Percentiles rank a stretch among this genome's conserved stretches.
Evolutionary conservation across 495 filamentous ascomycete species (phyloP).

Genomic region (Aspergillus egyptiacus): DNA sequence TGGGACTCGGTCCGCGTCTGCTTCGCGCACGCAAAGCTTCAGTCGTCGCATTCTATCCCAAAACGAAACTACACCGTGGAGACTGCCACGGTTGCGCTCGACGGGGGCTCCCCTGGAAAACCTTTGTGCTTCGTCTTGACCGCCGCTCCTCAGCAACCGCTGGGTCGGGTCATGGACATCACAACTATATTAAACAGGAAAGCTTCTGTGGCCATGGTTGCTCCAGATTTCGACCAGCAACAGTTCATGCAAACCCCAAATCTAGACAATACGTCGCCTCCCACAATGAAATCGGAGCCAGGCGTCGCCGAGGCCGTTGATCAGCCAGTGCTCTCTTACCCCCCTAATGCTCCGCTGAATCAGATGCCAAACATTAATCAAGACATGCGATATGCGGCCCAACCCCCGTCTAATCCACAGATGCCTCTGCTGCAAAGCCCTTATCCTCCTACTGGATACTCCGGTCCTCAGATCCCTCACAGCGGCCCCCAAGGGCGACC

Average conservation of each 20-base stretch:
- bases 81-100: conserved; percentile 17
- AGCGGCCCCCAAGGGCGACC: conserved; percentile 38
- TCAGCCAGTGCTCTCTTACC: conserved; percentile 51
- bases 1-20: background rate
- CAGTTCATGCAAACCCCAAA: conserved; percentile 45
- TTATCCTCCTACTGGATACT: conserved; percentile 40
- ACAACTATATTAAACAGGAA: conserved; percentile 64
- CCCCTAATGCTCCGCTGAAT: conserved; percentile 45
- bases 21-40: background rate
- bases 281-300: conserved; percentile 57
- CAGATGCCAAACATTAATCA: conserved; percentile 43
- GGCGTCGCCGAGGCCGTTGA: conserved; percentile 66
- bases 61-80: conserved; percentile 10
- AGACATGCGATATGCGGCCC: conserved; percentile 51
- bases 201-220: conserved; percentile 49
- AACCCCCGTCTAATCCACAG: conserved; percentile 49
- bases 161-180: conserved; percentile 59
- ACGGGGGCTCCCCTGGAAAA: conserved; percentile 21
- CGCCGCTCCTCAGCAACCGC: conserved; percentile 28
- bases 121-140: conserved; percentile 24
- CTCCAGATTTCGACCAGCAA: conserved; percentile 49
- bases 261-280: conserved; percentile 42
- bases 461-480: conserved; percentile 31
- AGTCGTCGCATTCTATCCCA: background rate
- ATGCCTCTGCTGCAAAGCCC: conserved; percentile 52